Evolutionary conservation across 768 basidiomycete genomes (phyloP).

Genomic region (Mycena belliarum): DNA sequence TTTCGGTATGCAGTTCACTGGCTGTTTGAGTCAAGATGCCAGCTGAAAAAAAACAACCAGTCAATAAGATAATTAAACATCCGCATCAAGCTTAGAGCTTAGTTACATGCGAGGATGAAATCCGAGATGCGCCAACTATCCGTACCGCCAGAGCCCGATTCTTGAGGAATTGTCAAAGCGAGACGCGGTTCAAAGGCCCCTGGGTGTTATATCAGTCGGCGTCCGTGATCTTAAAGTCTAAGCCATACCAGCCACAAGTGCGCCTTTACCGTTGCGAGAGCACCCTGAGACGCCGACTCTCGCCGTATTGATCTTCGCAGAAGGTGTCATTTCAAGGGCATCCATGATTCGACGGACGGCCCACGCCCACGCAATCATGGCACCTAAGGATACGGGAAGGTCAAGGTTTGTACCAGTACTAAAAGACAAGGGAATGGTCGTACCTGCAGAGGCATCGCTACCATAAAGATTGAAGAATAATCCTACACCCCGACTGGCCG

Average conservation of each 20-base stretch:
- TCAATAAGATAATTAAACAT: background rate
- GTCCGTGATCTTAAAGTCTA: no score
- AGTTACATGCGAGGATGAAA: conserved; percentile 33
- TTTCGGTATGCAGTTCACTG: conserved; percentile 58
- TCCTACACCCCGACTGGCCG: background rate
- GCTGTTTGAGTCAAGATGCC: conserved; percentile 44
- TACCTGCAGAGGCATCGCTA: conserved; percentile 41
- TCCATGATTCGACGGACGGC: conserved; percentile 61
- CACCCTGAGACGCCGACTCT: conserved; percentile 60
- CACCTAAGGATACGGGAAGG: conserved; percentile 22
- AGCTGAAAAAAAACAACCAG: background rate
- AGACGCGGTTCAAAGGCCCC: conserved; percentile 57
- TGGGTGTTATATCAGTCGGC: background rate
- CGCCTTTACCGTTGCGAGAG: conserved; percentile 64
- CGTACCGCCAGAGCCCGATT: conserved; percentile 60
- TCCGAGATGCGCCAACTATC: conserved; percentile 62
- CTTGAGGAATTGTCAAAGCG: conserved; percentile 60
- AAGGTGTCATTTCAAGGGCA: conserved; percentile 52
- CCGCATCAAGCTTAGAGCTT: no score
- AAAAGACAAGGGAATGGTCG: background rate
- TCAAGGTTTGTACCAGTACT: background rate
- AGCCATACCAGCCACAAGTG: conserved; percentile 47
- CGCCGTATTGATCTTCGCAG: conserved; percentile 46
- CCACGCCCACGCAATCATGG: conserved; percentile 67
- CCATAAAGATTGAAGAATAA: conserved; percentile 59